Evolutionary conservation across 768 basidiomycete species (phyloP).

Genomic region (Russula virescens): DNA sequence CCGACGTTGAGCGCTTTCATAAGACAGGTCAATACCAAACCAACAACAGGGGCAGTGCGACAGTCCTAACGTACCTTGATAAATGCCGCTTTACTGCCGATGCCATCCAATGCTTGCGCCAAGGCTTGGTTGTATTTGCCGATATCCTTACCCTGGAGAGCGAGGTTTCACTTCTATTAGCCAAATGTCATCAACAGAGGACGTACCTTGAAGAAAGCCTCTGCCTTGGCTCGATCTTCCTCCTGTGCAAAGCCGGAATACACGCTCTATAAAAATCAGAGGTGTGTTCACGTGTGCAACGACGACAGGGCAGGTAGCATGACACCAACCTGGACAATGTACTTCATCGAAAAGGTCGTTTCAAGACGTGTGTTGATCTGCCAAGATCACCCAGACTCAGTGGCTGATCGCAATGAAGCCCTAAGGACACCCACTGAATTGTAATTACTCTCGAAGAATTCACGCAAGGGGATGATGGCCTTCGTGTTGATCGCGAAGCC

Average conservation of each 20-base stretch:
- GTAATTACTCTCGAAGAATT: conserved; percentile 69
- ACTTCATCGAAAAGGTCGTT: conserved; percentile 17
- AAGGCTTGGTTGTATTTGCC: conserved; percentile 20
- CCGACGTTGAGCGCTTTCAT: conserved; percentile 19
- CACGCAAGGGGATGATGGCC: conserved; percentile 47
- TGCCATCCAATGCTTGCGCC: conserved; percentile 21
- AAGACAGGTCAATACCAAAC: not conserved
- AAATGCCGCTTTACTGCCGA: conserved; percentile 14
- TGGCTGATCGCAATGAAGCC: not conserved
- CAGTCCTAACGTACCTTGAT: conserved; percentile 14
- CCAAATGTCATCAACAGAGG: not conserved
- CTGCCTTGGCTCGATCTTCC: conserved; percentile 14
- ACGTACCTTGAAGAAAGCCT: conserved; percentile 23
- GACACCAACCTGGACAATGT: conserved; percentile 9
- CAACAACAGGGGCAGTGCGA: not conserved
- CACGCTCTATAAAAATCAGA: not conserved
- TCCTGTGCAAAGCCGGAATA: conserved; percentile 9
- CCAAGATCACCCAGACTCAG: not conserved
- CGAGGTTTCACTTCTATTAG: not conserved
- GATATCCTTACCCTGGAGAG: conserved; percentile 19
- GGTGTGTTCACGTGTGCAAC: not conserved
- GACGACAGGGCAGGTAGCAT: not conserved
- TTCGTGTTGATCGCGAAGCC: conserved; percentile 52
- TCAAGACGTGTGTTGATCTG: conserved; percentile 20
- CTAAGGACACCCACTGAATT: conserved; percentile 40